These are phyloP conservation scores for Annulohypoxylon nitens DNA, from an alignment of 495 filamentous ascomycete species.

Conservation along the genomic window DNA sequence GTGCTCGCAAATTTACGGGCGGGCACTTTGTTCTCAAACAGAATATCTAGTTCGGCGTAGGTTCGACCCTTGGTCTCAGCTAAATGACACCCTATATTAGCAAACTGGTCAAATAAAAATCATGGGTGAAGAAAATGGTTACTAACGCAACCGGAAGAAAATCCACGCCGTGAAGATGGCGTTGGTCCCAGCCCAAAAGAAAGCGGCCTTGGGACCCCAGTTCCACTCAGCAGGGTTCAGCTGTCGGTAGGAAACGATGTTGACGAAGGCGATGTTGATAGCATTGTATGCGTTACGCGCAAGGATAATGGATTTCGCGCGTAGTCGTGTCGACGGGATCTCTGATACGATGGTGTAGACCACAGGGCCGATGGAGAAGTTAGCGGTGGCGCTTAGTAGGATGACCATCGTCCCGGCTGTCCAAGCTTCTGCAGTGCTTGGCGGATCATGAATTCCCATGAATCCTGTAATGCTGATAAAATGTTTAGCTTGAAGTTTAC, in stretches of 20 bases:
- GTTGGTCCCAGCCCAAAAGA: conserved; percentile 69
- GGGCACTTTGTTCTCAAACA: conserved; percentile 65
- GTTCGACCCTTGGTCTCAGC: conserved; percentile 64
- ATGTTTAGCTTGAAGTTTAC: conserved; percentile 17
- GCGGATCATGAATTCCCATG: conserved; percentile 46
- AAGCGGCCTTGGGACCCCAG: conserved; percentile 65
- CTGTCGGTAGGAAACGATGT: conserved; percentile 62
- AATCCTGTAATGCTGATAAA: conserved; percentile 54
- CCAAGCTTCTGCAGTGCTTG: conserved; percentile 51
- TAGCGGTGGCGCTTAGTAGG: conserved; percentile 49
- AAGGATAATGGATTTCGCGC: conserved; percentile 67
- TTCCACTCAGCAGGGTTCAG: conserved; percentile 65
- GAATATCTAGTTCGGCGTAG: conserved; percentile 68
- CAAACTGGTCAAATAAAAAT: background rate
- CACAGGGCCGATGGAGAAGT: conserved; percentile 70
- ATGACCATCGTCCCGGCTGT: conserved; percentile 67
- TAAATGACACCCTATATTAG: conserved; percentile 5
- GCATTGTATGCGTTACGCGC: conserved; percentile 67
- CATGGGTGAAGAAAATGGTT: conserved; percentile 25
- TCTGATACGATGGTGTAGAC: conserved; percentile 73
- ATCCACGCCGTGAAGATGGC: conserved; percentile 59
- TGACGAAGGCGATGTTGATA: conserved; percentile 62
- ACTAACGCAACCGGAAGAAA: conserved; percentile 57
- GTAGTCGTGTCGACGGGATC: conserved; percentile 65
- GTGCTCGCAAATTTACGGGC: conserved; percentile 62